Base-by-base conservation (phyloP, 257 asterid genomes). In the Salvia hispanica region DNA sequence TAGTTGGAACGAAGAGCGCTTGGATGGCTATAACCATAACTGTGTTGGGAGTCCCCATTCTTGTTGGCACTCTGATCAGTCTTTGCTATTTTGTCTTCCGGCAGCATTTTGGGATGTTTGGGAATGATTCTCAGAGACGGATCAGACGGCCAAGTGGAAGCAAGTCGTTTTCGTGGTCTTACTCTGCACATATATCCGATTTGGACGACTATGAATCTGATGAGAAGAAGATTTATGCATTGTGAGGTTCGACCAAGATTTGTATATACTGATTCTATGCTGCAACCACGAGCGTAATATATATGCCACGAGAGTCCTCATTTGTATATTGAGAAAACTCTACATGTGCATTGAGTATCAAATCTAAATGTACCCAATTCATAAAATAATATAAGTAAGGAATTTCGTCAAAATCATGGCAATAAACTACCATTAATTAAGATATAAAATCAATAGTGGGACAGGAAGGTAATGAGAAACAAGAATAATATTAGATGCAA, bases 21-120 rank as follows among this genome's bases (percentile, higher is more conserved):
- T 91, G 99, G 99, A 87, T 91, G 93, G 96, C 98, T 2, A 84
- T 79, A 15, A 81, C 82, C 6, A 83, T 91, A 13, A 89, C 99
- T 0, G 87, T 71, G 0, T 48, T 94, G 3, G 99, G 99, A 7
- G 88, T 76, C 9, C 97, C 99, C 0, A 89, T 94, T 63, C 95
- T 94, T 3, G 77, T 87, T 0, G 96, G 93, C 10, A 94, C 98
- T 4, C 74, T 94, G 31, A 80, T 85, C n/a, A 73, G 95, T 72
- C 69, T 94, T 88, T 89, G 96, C 73, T 94, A 94, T 82, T 87
- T 91, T 44, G 96, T 94, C 18, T 88, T 94, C 67, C 67, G 95
- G n/a, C 96, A 87, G 77, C 99, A 94, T 82, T 94, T 94, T 34
- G 93, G 96, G 70, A 60, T 79, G 3, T 81, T 77, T 7, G 95